Percentiles rank a stretch among this genome's conserved stretches.
These are phyloP conservation scores for Pichia membranifaciens DNA, from an alignment of 805 yeast genomes.

Conservation along the genomic window DNA sequence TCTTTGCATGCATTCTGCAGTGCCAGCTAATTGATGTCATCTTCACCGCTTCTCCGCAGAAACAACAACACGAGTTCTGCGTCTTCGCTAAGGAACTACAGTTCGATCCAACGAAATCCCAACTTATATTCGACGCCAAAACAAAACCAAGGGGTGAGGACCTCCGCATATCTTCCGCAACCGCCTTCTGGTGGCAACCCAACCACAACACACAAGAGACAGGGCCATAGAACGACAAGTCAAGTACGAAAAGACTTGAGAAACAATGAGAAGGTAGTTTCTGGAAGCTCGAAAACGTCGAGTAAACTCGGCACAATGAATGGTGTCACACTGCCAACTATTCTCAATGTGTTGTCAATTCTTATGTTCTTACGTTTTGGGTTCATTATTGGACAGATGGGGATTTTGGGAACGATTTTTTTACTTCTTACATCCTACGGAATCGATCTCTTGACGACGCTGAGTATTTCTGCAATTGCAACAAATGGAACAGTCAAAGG, in stretches of 20 bases:
- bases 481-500: slow-evolving; percentile 97
- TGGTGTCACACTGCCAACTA: slow-evolving; percentile 92
- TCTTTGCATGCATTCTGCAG: not conserved
- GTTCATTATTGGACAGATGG: slow-evolving; percentile 91
- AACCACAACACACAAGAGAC: too few relatives aligned
- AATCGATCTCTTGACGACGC: slow-evolving; percentile 77
- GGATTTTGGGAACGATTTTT: slow-evolving; percentile 69
- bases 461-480: slow-evolving; percentile 91
- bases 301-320: slow-evolving; percentile 70
- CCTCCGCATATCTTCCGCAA: not conserved
- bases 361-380: slow-evolving; percentile 95
- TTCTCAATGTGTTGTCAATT: slow-evolving; percentile 86
- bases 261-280: not conserved
- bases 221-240: not conserved
- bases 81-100: slow-evolving; percentile 3
- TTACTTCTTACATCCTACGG: slow-evolving; percentile 67
- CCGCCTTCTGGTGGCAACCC: not conserved
- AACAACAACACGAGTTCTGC: not conserved
- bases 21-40: not conserved
- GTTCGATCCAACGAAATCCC: slow-evolving; percentile 1
- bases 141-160: not conserved
- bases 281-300: slow-evolving; percentile 1
- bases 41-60: slow-evolving; percentile 2
- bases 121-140: not conserved
- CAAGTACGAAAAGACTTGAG: not conserved